A percentile compares a stretch with the other conserved stretches of the same genome.
Conservation (phyloP, 2,329 filamentous ascomycete species). For the Nemania sp. region DNA sequence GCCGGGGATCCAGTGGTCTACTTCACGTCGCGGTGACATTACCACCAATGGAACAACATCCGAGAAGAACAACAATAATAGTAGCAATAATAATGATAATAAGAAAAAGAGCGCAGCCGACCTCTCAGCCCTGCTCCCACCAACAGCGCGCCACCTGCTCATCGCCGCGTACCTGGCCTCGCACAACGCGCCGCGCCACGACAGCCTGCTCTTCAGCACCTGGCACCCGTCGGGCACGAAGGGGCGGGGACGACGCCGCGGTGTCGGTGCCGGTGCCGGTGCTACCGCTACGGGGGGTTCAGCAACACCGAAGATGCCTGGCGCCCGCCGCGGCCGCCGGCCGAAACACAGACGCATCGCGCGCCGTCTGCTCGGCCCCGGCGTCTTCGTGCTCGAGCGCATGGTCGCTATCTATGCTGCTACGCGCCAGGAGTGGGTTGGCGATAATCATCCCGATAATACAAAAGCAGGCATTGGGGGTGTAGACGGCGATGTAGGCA, state of each 20-base stretch:
- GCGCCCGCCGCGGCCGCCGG: slow-evolving; percentile 9
- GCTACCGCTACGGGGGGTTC: too few relatives aligned
- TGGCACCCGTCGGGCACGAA: slow-evolving; percentile 56
- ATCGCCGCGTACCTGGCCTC: slow-evolving; percentile 80
- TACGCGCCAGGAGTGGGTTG: slow-evolving; percentile 60
- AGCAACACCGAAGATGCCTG: neutral
- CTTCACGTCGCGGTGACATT: too few relatives aligned
- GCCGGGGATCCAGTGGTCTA: slow-evolving; percentile 61
- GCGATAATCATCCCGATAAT: slow-evolving; percentile 41
- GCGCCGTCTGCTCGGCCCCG: slow-evolving; percentile 74
- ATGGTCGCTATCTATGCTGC: slow-evolving; percentile 77
- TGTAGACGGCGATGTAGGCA: slow-evolving; percentile 60
- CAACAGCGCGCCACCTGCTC: slow-evolving; percentile 73
- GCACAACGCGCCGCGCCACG: slow-evolving; percentile 75
- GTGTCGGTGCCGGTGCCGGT: slow-evolving; percentile 43
- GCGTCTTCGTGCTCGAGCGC: slow-evolving; percentile 76
- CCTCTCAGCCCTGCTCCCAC: slow-evolving; percentile 64
- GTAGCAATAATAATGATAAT: slow-evolving; percentile 24
- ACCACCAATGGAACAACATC: neutral
- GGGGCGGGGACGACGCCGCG: slow-evolving; percentile 58
- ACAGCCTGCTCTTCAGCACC: slow-evolving; percentile 76
- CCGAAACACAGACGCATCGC: slow-evolving; percentile 71
- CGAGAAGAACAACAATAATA: neutral
- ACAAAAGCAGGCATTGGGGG: slow-evolving; percentile 42
- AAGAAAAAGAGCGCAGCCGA: too few relatives aligned